Evolutionary conservation across 192 early-diverging fungal species (phyloP).

Genomic region (Backusella westeae): DNA sequence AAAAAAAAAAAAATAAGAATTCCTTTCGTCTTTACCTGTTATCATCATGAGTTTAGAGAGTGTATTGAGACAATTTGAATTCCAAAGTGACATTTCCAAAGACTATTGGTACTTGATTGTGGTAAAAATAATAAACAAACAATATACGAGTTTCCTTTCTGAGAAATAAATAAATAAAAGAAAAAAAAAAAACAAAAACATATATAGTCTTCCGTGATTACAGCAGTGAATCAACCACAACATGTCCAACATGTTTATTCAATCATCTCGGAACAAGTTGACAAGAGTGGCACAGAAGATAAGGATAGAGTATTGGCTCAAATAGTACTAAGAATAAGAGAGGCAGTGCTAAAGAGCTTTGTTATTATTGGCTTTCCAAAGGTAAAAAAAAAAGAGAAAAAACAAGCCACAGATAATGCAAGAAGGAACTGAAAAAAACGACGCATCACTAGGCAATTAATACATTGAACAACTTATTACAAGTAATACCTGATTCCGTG

Average conservation of each 20-base stretch:
- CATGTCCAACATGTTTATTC: constrained; percentile 12
- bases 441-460: constrained; percentile 13
- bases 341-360: constrained; percentile 14
- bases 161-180: not conserved
- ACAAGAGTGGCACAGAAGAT: not conserved
- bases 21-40: not conserved
- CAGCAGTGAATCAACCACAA: constrained; percentile 17
- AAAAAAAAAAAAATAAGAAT: not conserved
- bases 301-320: not conserved
- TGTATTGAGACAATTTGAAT: not conserved
- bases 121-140: not conserved
- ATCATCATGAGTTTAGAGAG: not conserved
- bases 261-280: not conserved
- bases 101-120: not conserved
- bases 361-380: constrained; percentile 21
- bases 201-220: constrained; percentile 10
- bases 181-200: not conserved
- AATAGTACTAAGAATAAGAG: constrained; percentile 8
- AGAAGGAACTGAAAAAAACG: not conserved
- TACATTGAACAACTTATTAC: not conserved
- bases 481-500: not conserved
- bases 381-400: constrained; percentile 3
- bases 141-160: not conserved
- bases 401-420: not conserved
- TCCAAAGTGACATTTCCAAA: not conserved